Evolutionary conservation across 164 flowering plant genomes (phyloP), one percentile per base, ranked within the genome.

Genomic region (Tetrastigma voinierianum): DNA sequence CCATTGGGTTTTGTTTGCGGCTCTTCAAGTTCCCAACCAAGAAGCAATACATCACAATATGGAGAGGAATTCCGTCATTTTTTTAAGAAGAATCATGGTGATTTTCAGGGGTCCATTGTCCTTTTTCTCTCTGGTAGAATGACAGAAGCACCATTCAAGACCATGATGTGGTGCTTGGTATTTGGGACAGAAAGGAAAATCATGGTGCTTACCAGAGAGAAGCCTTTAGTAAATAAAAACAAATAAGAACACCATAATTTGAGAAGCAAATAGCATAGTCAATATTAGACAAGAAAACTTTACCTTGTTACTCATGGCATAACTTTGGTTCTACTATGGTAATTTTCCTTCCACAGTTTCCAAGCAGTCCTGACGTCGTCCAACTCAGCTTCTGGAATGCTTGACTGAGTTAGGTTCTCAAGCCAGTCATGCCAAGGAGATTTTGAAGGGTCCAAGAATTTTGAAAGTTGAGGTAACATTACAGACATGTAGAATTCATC

Each of bases 371-470:
- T 82, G 19, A 90, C 96, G 72, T 86, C 86, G 23, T 86, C 82
- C 73, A 90, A 69, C 66, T 93, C 81, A 13, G 62, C 71, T 32
- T 81, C 86, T 9, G 90, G 90, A 72, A 93, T 85, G 59, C 87
- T 57, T 2, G 95, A 65, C 52, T 77, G 80, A 69, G 89, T 96
- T 78, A 93, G 77, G 9, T 12, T 81, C 60, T 84, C 82, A 53
- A 87, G 72, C 98, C 96, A 94, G 45, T 88, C 88, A 17, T 78
- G 84, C 97, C 98, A 94, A 18, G 93, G 97, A 40, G 82, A 59
- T 32, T 66, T 56, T 13, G 70, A 68, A 61, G 93, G 83, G 64
- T 89, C 87, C 71, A 91, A 72, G 70, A 91, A 90, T 63, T 73
- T 83, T 24, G 93, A 80, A 45, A 88, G 57, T 62, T 85, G 82